These are phyloP conservation scores for Coemansia reversa DNA, from an alignment of 192 early-diverging fungal species.

Conservation along the genomic window DNA sequence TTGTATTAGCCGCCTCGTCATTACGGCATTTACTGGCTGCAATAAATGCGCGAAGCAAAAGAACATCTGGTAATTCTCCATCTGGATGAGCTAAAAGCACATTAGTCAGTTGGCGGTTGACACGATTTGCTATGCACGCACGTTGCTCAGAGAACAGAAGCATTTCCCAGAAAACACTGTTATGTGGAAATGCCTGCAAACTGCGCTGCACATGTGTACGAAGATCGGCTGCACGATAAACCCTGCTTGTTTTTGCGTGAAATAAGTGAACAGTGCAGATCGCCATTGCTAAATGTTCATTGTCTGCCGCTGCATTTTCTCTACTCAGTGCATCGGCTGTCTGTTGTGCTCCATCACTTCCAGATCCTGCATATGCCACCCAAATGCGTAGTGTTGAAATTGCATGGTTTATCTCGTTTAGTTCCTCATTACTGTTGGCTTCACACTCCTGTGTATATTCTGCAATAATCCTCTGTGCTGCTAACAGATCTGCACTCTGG, in stretches of 20 bases:
- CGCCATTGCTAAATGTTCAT: conserved; percentile 7
- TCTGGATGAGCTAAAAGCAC: not conserved
- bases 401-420: conserved; percentile 11
- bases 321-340: not conserved
- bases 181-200: conserved; percentile 17
- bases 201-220: conserved; percentile 19
- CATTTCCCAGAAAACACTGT: conserved; percentile 37
- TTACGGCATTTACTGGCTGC: not conserved
- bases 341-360: not conserved
- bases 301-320: not conserved
- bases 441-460: not conserved
- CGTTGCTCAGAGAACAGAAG: conserved; percentile 15
- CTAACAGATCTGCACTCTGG: conserved; percentile 1
- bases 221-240: conserved; percentile 22
- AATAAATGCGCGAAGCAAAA: not conserved
- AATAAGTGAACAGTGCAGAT: conserved; percentile 33
- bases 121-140: conserved; percentile 5
- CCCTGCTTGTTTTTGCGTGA: conserved; percentile 16
- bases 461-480: conserved; percentile 9
- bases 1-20: not conserved
- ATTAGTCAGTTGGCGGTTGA: conserved; percentile 4
- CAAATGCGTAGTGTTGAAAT: conserved; percentile 14
- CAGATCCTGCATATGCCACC: conserved; percentile 19
- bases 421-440: too few relatives aligned
- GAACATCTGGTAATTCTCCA: not conserved